Conservation (phyloP, 2,329 filamentous ascomycete species). For the Alternaria tenuissima region DNA sequence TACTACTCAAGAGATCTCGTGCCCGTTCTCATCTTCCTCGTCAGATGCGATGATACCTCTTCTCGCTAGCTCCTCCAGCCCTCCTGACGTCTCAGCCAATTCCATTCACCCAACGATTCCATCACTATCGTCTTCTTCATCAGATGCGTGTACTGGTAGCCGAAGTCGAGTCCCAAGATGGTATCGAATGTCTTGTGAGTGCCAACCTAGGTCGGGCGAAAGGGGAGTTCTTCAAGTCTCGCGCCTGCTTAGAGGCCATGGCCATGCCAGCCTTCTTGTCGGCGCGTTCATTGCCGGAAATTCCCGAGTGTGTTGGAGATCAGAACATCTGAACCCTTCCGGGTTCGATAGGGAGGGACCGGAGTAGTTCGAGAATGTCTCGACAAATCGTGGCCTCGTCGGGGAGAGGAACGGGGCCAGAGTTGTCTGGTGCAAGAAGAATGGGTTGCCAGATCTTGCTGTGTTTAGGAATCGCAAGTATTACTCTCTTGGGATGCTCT, state of each 20-base stretch:
- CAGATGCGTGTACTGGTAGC: slow-evolving; percentile 75
- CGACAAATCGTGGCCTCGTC: no score
- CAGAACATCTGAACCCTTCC: background rate
- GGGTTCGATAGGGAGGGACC: background rate
- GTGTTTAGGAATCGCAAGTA: no score
- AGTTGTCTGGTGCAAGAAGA: no score
- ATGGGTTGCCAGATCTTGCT: no score
- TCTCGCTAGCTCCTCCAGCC: background rate
- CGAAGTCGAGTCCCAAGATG: slow-evolving; percentile 76
- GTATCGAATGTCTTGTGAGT: slow-evolving; percentile 66
- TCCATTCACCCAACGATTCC: background rate
- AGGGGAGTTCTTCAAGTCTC: background rate
- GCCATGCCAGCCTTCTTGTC: background rate
- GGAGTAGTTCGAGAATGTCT: background rate
- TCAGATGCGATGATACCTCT: accelerated
- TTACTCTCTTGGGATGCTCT: no score
- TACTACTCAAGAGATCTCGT: background rate
- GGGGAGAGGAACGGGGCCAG: no score
- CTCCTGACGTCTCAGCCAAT: background rate
- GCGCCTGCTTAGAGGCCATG: background rate
- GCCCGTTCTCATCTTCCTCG: background rate
- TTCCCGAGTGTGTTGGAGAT: background rate
- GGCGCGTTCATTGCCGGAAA: background rate
- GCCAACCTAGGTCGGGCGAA: background rate
- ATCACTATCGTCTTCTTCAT: slow-evolving; percentile 53